A percentile compares a stretch with the other conserved stretches of the same genome.
Evolutionary conservation across 1,284 basidiomycete species (phyloP).

Genomic region (Dichomitus squalens): DNA sequence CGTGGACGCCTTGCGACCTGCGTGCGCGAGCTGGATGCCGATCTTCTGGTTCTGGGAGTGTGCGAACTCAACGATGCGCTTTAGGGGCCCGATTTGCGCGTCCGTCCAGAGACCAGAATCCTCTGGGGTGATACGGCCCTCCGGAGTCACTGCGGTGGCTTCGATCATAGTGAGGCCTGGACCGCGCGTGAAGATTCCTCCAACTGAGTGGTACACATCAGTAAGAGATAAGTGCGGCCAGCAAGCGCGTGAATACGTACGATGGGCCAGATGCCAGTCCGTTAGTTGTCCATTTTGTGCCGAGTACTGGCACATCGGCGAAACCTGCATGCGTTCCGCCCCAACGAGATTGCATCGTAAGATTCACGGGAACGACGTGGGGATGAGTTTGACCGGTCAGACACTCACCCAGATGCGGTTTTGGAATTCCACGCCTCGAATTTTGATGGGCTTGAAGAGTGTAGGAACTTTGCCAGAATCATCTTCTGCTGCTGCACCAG

Average conservation of each 20-base stretch:
- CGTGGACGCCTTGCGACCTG: constrained; percentile 74
- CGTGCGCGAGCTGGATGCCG: constrained; percentile 79
- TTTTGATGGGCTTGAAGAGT: constrained; percentile 66
- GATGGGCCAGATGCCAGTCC: constrained; percentile 78
- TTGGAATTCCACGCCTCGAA: constrained; percentile 64
- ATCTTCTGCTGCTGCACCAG: constrained; percentile 49
- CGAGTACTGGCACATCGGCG: constrained; percentile 78
- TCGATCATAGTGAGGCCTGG: constrained; percentile 66
- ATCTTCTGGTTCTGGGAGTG: constrained; percentile 66
- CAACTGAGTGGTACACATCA: constrained; percentile 30
- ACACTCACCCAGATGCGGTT: constrained; percentile 61
- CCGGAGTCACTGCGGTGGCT: constrained; percentile 72
- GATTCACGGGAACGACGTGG: no score
- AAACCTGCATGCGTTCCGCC: constrained; percentile 32
- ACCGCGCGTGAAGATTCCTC: constrained; percentile 46
- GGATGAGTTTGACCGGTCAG: neutral
- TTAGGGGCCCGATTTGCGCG: constrained; percentile 65
- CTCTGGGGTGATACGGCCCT: constrained; percentile 77
- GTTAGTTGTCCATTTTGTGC: constrained; percentile 66
- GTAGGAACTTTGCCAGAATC: constrained; percentile 45
- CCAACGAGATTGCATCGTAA: no score
- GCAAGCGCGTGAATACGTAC: constrained; percentile 35
- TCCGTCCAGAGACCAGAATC: constrained; percentile 77
- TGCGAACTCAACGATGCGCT: constrained; percentile 66
- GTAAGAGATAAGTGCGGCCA: neutral